Evolutionary conservation across 169 alveolate genomes (phyloP).

Genomic region (Plasmodium falciparum): DNA sequence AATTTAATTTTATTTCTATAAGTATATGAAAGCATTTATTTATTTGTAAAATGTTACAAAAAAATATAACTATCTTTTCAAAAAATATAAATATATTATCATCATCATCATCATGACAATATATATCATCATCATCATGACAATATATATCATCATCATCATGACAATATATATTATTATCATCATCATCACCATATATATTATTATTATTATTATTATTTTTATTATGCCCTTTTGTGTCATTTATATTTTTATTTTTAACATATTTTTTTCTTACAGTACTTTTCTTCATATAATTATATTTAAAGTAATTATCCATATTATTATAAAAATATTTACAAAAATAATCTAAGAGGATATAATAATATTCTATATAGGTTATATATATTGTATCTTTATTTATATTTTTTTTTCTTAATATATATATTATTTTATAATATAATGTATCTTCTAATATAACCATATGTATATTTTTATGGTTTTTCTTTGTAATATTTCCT

Average conservation of each 20-base stretch:
- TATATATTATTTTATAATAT: conserved; percentile 30
- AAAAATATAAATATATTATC: conserved; percentile 20
- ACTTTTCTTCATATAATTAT: too few relatives aligned
- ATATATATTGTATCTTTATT: conserved; percentile 13
- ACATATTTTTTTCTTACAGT: too few relatives aligned
- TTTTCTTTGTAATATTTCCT: background rate
- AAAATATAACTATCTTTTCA: conserved; percentile 23
- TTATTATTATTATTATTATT: too few relatives aligned
- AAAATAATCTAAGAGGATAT: conserved; percentile 37
- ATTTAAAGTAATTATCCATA: background rate
- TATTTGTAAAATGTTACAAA: conserved; percentile 65
- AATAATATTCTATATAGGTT: conserved; percentile 57
- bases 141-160: background rate
- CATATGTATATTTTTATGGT: background rate
- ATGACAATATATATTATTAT: background rate
- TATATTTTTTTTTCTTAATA: conserved; percentile 28
- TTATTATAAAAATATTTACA: conserved; percentile 45
- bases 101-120: background rate
- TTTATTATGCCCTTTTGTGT: too few relatives aligned
- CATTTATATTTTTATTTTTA: too few relatives aligned
- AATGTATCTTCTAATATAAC: conserved; percentile 18
- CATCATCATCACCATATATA: too few relatives aligned
- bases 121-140: background rate
- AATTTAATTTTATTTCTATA: conserved; percentile 42
- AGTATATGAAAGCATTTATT: conserved; percentile 57